Conservation (phyloP, 495 filamentous ascomycete species). For the Sphaerosporella brunnea region DNA sequence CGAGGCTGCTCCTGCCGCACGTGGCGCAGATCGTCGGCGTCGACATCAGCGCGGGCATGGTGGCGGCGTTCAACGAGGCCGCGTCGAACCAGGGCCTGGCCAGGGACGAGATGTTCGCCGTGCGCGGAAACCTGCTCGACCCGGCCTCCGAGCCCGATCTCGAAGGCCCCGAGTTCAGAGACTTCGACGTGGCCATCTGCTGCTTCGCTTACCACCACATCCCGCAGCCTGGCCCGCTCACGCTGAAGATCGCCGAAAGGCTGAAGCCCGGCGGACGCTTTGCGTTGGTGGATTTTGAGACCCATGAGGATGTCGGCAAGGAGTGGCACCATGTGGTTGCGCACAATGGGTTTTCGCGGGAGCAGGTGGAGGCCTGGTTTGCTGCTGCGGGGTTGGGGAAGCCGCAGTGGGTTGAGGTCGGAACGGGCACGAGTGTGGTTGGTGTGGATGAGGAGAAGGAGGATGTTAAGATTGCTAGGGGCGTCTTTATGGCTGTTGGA, state of each 20-base stretch:
- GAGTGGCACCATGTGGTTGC: constrained; percentile 26
- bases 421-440: constrained; percentile 10
- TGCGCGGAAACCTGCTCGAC: constrained; percentile 24
- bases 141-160: constrained; percentile 31
- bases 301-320: constrained; percentile 13
- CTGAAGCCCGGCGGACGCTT: constrained; percentile 38
- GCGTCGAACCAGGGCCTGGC: constrained; percentile 27
- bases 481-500: constrained; percentile 21
- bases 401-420: constrained; percentile 25
- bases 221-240: constrained; percentile 31
- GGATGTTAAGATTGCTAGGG: constrained; percentile 4
- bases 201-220: constrained; percentile 48
- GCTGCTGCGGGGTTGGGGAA: constrained; percentile 29
- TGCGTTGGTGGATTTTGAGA: constrained; percentile 39
- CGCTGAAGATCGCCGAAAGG: constrained; percentile 34
- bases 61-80: constrained; percentile 32
- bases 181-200: constrained; percentile 41
- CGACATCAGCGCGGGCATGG: constrained; percentile 41
- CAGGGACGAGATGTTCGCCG: constrained; percentile 27
- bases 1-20: constrained; percentile 33
- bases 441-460: constrained; percentile 3
- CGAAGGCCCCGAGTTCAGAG: constrained; percentile 30
- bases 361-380: constrained; percentile 33
- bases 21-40: constrained; percentile 35
- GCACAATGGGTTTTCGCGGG: constrained; percentile 32